Conservation (phyloP, 1,284 basidiomycete genomes). For the Rhodofomes roseus region DNA sequence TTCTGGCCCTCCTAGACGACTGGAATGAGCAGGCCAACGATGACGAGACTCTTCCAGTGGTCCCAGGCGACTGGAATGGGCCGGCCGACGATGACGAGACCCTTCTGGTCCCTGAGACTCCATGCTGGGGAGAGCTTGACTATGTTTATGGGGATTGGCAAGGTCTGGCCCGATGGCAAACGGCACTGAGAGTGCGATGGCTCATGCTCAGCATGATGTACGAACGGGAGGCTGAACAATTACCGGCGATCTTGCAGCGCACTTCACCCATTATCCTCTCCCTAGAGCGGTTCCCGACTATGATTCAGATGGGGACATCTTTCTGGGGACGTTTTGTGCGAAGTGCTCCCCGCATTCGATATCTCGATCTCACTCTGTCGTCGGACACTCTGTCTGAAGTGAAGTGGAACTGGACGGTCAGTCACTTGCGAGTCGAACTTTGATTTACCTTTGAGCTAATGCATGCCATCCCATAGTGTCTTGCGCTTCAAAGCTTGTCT, state of each 20-base stretch:
- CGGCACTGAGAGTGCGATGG: background rate
- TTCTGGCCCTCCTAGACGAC: too few species aligned
- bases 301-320: background rate
- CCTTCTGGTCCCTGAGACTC: background rate
- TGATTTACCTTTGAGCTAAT: too few species aligned
- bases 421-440: too few species aligned
- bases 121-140: background rate
- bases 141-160: background rate
- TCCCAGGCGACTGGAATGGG: too few species aligned
- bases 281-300: background rate
- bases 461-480: too few species aligned
- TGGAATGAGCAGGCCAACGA: too few species aligned
- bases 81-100: too few species aligned
- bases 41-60: too few species aligned
- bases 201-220: background rate
- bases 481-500: too few species aligned
- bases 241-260: background rate
- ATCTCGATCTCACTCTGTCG: background rate
- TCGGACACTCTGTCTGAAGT: background rate
- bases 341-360: background rate
- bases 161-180: background rate
- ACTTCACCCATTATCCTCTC: background rate
- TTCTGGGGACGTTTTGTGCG: background rate
- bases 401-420: too few species aligned
- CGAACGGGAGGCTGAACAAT: background rate